Percentiles rank a stretch among this genome's conserved stretches.
phyloP scores from a whole-genome alignment of 257 asterid genomes.

The Thymus mandschuricus region DNA sequence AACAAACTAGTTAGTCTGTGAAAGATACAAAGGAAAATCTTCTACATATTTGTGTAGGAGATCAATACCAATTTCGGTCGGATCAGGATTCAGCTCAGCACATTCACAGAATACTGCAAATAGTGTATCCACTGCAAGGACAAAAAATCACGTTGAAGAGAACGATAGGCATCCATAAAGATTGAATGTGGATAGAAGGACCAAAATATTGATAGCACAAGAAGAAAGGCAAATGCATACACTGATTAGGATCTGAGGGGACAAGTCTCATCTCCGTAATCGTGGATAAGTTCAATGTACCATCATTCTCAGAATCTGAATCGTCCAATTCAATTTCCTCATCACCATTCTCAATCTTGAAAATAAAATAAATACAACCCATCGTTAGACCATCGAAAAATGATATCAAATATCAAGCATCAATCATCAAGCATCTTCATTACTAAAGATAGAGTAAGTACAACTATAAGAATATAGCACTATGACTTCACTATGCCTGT shows the following conservation, averaged over 20 bases:
- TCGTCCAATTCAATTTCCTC: slow-evolving; percentile 72
- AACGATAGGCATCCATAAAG: background rate
- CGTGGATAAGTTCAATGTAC: slow-evolving; percentile 56
- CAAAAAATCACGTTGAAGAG: slow-evolving; percentile 17
- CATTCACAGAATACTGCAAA: slow-evolving; percentile 86
- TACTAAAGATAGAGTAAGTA: slow-evolving; percentile 13
- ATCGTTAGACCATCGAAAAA: slow-evolving; percentile 12
- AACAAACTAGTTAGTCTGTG: slow-evolving; percentile 9
- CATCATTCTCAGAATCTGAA: slow-evolving; percentile 68
- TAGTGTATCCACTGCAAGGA: slow-evolving; percentile 71
- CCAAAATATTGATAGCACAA: no score
- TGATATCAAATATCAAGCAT: background rate
- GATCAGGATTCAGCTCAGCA: slow-evolving; percentile 97
- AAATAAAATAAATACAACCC: slow-evolving; percentile 21
- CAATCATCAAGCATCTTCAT: background rate
- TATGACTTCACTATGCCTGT: background rate
- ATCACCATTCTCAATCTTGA: slow-evolving; percentile 76
- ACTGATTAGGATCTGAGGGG: slow-evolving; percentile 80
- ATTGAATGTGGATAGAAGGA: background rate
- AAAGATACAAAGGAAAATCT: background rate
- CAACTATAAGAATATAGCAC: background rate
- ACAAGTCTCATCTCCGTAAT: slow-evolving; percentile 90
- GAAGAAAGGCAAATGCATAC: slow-evolving; percentile 35
- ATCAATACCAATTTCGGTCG: slow-evolving; percentile 53
- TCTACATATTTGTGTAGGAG: slow-evolving; percentile 4